These are phyloP conservation scores for Leccinum boreale DNA, from an alignment of 768 basidiomycete genomes.

Conservation along the genomic window DNA sequence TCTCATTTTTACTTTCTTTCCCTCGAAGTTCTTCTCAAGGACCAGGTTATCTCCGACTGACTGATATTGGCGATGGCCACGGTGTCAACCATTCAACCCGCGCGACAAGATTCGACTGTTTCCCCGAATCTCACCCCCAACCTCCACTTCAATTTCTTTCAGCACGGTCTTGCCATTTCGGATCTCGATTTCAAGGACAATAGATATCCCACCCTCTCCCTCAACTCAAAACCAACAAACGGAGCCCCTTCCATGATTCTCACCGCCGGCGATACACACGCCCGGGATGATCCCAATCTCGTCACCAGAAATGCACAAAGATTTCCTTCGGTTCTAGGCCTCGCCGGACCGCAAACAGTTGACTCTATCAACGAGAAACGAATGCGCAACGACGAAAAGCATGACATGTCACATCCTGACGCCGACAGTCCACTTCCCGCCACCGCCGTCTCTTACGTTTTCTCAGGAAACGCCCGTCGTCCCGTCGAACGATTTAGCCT, in stretches of 20 bases:
- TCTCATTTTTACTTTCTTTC: constrained; percentile 4
- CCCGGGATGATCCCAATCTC: constrained; percentile 20
- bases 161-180: constrained; percentile 50
- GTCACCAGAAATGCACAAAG: constrained; percentile 12
- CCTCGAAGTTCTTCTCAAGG: constrained; percentile 12
- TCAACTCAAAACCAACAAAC: constrained; percentile 21
- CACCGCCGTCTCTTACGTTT: constrained; percentile 41
- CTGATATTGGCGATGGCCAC: constrained; percentile 35
- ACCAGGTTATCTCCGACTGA: constrained; percentile 20
- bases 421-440: constrained; percentile 22
- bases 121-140: constrained; percentile 30
- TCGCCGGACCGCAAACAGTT: constrained; percentile 11
- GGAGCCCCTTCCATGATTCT: constrained; percentile 30
- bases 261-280: constrained; percentile 25
- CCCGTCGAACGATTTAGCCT: constrained; percentile 52
- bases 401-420: constrained; percentile 16
- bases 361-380: constrained; percentile 22
- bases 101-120: constrained; percentile 38
- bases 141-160: constrained; percentile 42
- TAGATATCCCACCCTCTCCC: constrained; percentile 45
- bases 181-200: constrained; percentile 65
- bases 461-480: constrained; percentile 44
- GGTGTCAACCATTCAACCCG: constrained; percentile 49
- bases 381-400: constrained; percentile 22
- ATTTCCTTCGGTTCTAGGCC: constrained; percentile 11